Conservation (phyloP, 2,329 filamentous ascomycete species). For the Clonostachys sp. region DNA sequence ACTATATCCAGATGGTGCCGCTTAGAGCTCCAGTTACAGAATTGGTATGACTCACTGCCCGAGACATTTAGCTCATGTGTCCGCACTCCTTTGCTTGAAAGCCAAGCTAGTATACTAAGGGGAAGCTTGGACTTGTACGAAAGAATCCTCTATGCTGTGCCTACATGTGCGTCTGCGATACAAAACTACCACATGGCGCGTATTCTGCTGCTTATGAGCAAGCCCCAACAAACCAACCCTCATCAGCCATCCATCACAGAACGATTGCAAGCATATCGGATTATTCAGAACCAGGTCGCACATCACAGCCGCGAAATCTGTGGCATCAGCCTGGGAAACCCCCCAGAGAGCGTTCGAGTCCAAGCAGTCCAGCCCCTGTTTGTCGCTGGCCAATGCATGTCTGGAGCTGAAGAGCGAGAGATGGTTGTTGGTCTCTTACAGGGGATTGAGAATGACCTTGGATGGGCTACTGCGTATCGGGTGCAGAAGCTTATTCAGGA, state of each 20-base stretch:
- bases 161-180: conserved; percentile 63
- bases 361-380: background rate
- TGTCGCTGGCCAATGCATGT: background rate
- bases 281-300: background rate
- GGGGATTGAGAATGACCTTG: conserved; percentile 57
- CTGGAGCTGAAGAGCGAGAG: conserved; percentile 11
- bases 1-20: background rate
- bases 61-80: background rate
- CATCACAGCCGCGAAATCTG: background rate
- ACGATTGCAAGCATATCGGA: background rate
- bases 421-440: conserved; percentile 50
- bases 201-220: conserved; percentile 57
- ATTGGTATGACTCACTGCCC: background rate
- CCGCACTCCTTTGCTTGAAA: no score
- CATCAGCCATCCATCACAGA: background rate
- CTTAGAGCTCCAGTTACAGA: background rate
- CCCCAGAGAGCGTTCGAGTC: background rate
- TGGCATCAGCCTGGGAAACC: background rate
- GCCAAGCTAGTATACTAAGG: no score
- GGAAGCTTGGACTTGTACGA: conserved; percentile 22
- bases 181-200: conserved; percentile 62
- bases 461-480: conserved; percentile 64
- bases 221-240: conserved; percentile 42
- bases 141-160: conserved; percentile 58
- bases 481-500: no score